Evolutionary conservation across 495 filamentous ascomycete genomes (phyloP).

Genomic region (Aspergillus bridgeri): DNA sequence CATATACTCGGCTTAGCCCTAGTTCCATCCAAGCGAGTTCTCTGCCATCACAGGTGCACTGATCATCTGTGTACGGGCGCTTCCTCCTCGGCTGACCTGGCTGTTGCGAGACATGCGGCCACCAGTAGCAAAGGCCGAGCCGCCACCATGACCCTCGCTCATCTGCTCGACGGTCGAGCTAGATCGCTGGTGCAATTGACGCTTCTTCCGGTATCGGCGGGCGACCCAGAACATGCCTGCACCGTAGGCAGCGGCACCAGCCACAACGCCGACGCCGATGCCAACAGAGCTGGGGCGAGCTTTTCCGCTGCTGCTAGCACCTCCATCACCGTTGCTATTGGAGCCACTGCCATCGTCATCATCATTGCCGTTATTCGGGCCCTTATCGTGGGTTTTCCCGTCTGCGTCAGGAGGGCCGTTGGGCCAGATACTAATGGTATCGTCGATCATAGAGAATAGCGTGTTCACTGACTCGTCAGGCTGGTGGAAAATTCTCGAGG

Average conservation of each 20-base stretch:
- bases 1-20: slow-evolving; percentile 31
- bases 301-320: slow-evolving; percentile 47
- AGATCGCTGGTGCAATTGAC: slow-evolving; percentile 72
- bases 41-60: slow-evolving; percentile 90
- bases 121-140: slow-evolving; percentile 36
- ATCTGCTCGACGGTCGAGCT: slow-evolving; percentile 54
- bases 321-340: slow-evolving; percentile 34
- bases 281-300: slow-evolving; percentile 73
- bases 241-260: slow-evolving; percentile 85
- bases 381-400: slow-evolving; percentile 17
- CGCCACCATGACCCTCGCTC: slow-evolving; percentile 41
- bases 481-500: slow-evolving; percentile 70
- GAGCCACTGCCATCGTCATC: slow-evolving; percentile 30
- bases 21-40: slow-evolving; percentile 99
- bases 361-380: slow-evolving; percentile 13
- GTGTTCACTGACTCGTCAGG: slow-evolving; percentile 52
- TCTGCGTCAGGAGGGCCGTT: slow-evolving; percentile 27
- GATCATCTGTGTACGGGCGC: slow-evolving; percentile 68
- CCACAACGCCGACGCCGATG: slow-evolving; percentile 73
- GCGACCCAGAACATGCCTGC: slow-evolving; percentile 98
- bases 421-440: slow-evolving; percentile 64
- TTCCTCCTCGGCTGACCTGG: slow-evolving; percentile 65
- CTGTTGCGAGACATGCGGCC: slow-evolving; percentile 39
- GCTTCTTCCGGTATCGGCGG: slow-evolving; percentile 85
- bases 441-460: slow-evolving; percentile 78